Percentiles rank a stretch among this genome's conserved stretches.
These are phyloP conservation scores for Davidsoniella neocaledoniae DNA, from an alignment of 2,329 filamentous ascomycete genomes.

Conservation along the genomic window DNA sequence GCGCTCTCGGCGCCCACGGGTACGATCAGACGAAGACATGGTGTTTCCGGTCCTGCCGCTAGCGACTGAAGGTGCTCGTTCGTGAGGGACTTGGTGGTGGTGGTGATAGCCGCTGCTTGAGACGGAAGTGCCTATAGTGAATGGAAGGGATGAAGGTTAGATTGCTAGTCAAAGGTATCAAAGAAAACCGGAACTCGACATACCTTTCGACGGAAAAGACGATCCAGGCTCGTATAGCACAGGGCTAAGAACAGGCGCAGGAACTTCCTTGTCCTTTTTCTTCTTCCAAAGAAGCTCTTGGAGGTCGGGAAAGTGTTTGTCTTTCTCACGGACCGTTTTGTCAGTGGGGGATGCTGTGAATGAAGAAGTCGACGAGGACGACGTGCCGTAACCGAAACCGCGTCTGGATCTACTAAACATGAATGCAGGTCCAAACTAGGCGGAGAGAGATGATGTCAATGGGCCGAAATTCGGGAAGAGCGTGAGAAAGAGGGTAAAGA, in stretches of 20 bases:
- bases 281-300: slow-evolving; percentile 5
- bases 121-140: slow-evolving; percentile 1
- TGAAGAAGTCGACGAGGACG: slow-evolving; percentile 2
- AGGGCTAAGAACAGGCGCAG: slow-evolving; percentile 3
- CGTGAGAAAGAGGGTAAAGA: neutral
- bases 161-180: neutral
- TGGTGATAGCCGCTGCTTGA: slow-evolving; percentile 14
- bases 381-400: slow-evolving; percentile 5
- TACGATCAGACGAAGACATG: slow-evolving; percentile 43
- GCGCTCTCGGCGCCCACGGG: slow-evolving; percentile 66
- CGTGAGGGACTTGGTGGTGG: slow-evolving; percentile 8
- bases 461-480: neutral
- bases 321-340: neutral
- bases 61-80: slow-evolving; percentile 14
- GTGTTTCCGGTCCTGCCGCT: slow-evolving; percentile 18
- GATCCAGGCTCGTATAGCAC: slow-evolving; percentile 7
- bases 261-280: slow-evolving; percentile 1
- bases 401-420: slow-evolving; percentile 9
- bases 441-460: too few species aligned
- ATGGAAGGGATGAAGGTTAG: neutral
- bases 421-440: neutral
- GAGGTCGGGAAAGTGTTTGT: slow-evolving; percentile 2
- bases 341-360: slow-evolving; percentile 2
- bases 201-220: slow-evolving; percentile 7
- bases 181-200: neutral